Percentiles rank a stretch among this genome's conserved stretches.
These are phyloP conservation scores for Phytophthora lateralis DNA, from an alignment of 352 stramenopile species.

Conservation along the genomic window DNA sequence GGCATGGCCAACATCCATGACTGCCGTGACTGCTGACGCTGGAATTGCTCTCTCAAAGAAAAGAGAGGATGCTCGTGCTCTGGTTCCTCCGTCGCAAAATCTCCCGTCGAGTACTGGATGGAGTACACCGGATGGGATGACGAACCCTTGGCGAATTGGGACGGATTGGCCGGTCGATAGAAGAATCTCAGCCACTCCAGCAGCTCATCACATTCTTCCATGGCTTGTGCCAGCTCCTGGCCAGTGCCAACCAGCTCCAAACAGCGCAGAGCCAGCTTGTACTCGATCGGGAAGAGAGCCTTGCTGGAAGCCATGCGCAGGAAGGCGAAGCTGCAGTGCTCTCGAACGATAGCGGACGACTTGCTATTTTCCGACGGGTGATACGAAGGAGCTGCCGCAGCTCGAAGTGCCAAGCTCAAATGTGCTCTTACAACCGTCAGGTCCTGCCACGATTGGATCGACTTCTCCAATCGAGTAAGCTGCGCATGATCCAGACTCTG, in stretches of 20 bases:
- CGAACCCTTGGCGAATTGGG: slow-evolving; percentile 52
- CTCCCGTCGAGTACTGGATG: slow-evolving; percentile 45
- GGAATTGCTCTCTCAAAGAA: slow-evolving; percentile 36
- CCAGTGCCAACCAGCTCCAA: slow-evolving; percentile 43
- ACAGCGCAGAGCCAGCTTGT: slow-evolving; percentile 57
- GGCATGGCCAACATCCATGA: slow-evolving; percentile 46
- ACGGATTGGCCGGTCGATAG: slow-evolving; percentile 66
- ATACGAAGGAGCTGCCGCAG: slow-evolving; percentile 30
- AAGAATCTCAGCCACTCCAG: slow-evolving; percentile 68
- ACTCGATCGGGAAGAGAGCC: slow-evolving; percentile 64
- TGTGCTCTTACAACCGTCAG: slow-evolving; percentile 44
- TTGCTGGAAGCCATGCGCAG: slow-evolving; percentile 45
- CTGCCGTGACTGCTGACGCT: slow-evolving; percentile 36
- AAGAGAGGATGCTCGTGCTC: not conserved
- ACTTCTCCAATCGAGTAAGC: slow-evolving; percentile 41
- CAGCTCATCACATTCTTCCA: slow-evolving; percentile 40
- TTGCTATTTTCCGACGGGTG: slow-evolving; percentile 20
- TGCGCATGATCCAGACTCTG: slow-evolving; percentile 25
- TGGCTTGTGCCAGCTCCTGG: slow-evolving; percentile 34
- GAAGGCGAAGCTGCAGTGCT: slow-evolving; percentile 38
- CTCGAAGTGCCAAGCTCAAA: slow-evolving; percentile 45
- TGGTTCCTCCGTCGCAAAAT: slow-evolving; percentile 6
- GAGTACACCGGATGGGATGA: slow-evolving; percentile 64
- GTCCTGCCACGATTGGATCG: slow-evolving; percentile 46
- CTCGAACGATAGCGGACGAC: slow-evolving; percentile 27